These are phyloP conservation scores for Canavalia ensiformis DNA, from an alignment of 306 rosid genomes.

Conservation along the genomic window DNA sequence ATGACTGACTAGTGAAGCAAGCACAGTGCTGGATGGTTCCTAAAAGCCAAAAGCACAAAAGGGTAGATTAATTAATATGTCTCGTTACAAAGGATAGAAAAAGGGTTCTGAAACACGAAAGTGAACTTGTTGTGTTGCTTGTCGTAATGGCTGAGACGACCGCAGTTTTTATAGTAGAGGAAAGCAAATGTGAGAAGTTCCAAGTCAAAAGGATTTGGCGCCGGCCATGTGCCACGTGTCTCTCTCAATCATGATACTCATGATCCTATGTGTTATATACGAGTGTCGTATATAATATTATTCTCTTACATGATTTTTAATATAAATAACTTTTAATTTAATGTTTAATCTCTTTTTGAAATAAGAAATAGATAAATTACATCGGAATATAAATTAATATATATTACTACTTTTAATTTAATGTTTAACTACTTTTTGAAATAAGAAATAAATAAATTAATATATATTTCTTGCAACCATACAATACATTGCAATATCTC, in stretches of 20 bases:
- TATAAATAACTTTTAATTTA: too few species aligned
- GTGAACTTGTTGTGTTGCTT: constrained; percentile 22
- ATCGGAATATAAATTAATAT: too few species aligned
- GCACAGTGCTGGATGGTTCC: not conserved
- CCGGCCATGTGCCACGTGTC: constrained; percentile 74
- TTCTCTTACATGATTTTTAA: too few species aligned
- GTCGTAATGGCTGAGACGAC: constrained; percentile 41
- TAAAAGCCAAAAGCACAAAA: not conserved
- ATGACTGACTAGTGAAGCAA: not conserved
- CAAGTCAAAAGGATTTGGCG: constrained; percentile 85
- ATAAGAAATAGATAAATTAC: too few species aligned
- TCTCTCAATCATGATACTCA: not conserved
- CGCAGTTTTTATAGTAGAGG: constrained; percentile 48
- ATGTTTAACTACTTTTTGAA: too few species aligned
- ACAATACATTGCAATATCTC: too few species aligned
- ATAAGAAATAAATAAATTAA: too few species aligned
- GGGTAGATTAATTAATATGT: not conserved
- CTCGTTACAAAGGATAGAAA: not conserved
- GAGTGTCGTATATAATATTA: not conserved
- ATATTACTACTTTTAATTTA: too few species aligned
- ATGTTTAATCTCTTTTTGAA: too few species aligned
- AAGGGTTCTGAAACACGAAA: constrained; percentile 30
- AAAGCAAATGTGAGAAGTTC: constrained; percentile 24
- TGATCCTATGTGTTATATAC: not conserved
- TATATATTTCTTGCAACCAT: too few species aligned